phyloP scores from a whole-genome alignment of 2,329 filamentous ascomycete species.

The Esteya vermicola region DNA sequence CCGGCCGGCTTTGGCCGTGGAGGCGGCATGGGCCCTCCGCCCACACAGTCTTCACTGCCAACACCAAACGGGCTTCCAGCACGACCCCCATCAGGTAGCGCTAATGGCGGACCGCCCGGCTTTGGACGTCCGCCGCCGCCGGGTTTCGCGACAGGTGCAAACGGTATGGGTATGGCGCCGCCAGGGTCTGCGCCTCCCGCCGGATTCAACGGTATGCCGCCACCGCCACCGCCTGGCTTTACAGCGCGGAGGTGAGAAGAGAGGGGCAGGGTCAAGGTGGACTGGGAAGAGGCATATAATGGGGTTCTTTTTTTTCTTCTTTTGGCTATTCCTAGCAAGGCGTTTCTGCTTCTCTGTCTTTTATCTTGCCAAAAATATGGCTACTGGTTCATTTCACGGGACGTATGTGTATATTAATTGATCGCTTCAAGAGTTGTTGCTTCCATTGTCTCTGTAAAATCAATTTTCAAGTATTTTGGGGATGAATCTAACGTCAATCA shows the following conservation, averaged over 20 bases:
- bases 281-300: not conserved
- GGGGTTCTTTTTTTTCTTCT: too few species aligned
- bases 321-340: too few species aligned
- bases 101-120: constrained; percentile 17
- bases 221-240: constrained; percentile 14
- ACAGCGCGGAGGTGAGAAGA: constrained; percentile 11
- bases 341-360: too few species aligned
- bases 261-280: not conserved
- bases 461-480: too few species aligned
- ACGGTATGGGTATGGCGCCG: constrained; percentile 18
- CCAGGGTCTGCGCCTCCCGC: constrained; percentile 1
- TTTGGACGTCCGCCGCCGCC: constrained; percentile 21
- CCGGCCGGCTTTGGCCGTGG: constrained; percentile 20
- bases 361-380: too few species aligned
- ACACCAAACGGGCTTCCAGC: too few species aligned
- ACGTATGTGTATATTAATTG: too few species aligned
- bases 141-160: constrained; percentile 22
- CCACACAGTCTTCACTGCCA: too few species aligned
- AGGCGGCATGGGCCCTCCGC: constrained; percentile 12
- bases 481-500: too few species aligned
- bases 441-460: too few species aligned
- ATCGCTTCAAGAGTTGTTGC: too few species aligned
- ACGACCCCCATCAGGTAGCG: constrained; percentile 33
- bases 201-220: constrained; percentile 8
- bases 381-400: too few species aligned